A percentile compares a stretch with the other conserved stretches of the same genome.
Conservation (phyloP, 352 stramenopile species). For the Globisporangium echinulatum region DNA sequence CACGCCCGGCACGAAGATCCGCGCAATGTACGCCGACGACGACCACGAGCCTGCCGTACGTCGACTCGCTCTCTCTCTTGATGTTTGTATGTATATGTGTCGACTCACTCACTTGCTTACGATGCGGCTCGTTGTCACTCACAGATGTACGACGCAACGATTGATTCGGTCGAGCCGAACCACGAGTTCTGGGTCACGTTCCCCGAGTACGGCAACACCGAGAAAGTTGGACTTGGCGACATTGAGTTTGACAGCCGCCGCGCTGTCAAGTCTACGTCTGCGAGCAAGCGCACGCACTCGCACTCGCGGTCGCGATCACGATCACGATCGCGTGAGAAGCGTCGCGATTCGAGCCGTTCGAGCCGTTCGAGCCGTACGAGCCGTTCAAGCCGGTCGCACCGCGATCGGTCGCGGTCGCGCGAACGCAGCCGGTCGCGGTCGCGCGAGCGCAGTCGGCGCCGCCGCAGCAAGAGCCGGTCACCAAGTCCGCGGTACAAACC, state of each 20-base stretch:
- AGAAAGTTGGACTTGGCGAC: constrained; percentile 92
- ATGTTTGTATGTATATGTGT: neutral
- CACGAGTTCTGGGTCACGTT: constrained; percentile 89
- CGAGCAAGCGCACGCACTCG: constrained; percentile 18
- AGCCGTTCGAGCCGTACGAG: too few species aligned
- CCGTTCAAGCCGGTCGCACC: constrained; percentile 20
- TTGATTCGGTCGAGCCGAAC: constrained; percentile 89
- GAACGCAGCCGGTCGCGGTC: constrained; percentile 36
- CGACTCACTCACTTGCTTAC: neutral
- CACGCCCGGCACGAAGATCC: constrained; percentile 86
- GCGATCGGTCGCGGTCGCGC: constrained; percentile 36
- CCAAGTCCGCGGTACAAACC: constrained; percentile 9
- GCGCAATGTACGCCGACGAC: constrained; percentile 94
- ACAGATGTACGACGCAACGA: constrained; percentile 94
- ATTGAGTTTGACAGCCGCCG: constrained; percentile 80
- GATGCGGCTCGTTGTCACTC: neutral
- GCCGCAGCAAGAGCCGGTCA: constrained; percentile 14
- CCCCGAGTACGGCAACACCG: constrained; percentile 95
- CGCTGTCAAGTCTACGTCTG: constrained; percentile 1
- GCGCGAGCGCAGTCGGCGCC: constrained; percentile 11
- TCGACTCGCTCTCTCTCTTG: neutral
- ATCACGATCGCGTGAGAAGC: constrained; percentile 31
- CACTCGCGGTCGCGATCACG: constrained; percentile 25
- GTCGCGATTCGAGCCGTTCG: constrained; percentile 15
- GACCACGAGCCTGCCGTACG: constrained; percentile 88